Conservation (phyloP, 441 rosid genomes). For the Raphanus hybrid region DNA sequence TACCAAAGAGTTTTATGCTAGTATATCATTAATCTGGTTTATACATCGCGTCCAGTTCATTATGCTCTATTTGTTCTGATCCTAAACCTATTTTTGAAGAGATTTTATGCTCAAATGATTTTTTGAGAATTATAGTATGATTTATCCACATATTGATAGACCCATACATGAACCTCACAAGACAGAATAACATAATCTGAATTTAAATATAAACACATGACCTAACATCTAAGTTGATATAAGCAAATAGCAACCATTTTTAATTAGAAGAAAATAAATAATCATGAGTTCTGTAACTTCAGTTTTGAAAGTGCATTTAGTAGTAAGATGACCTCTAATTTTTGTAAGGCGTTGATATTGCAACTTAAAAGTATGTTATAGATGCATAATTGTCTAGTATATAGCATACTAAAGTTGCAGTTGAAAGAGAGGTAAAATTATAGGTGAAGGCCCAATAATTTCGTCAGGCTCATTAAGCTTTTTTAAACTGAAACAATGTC, state of each 20-base stretch:
- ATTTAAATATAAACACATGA: not conserved
- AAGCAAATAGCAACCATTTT: not conserved
- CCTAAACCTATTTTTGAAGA: not conserved
- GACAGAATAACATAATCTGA: not conserved
- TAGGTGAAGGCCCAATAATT: constrained; percentile 10
- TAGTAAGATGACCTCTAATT: not conserved
- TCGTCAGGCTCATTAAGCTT: constrained; percentile 1
- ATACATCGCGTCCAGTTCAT: not conserved
- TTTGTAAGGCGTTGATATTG: not conserved
- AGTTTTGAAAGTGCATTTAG: not conserved
- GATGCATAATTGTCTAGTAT: too few relatives aligned
- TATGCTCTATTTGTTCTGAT: not conserved
- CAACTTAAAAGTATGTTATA: too few relatives aligned
- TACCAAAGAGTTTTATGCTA: not conserved
- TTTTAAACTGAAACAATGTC: not conserved
- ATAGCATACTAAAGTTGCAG: not conserved
- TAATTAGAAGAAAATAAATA: not conserved
- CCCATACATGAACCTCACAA: not conserved
- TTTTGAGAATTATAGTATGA: not conserved
- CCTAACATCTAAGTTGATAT: not conserved
- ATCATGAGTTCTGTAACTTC: not conserved
- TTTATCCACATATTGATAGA: not conserved
- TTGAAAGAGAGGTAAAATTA: not conserved
- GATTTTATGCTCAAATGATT: not conserved
- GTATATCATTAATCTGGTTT: not conserved